Evolutionary conservation across 139 green algal genomes (phyloP).

Genomic region (Tetradesmus lagerheimii): DNA sequence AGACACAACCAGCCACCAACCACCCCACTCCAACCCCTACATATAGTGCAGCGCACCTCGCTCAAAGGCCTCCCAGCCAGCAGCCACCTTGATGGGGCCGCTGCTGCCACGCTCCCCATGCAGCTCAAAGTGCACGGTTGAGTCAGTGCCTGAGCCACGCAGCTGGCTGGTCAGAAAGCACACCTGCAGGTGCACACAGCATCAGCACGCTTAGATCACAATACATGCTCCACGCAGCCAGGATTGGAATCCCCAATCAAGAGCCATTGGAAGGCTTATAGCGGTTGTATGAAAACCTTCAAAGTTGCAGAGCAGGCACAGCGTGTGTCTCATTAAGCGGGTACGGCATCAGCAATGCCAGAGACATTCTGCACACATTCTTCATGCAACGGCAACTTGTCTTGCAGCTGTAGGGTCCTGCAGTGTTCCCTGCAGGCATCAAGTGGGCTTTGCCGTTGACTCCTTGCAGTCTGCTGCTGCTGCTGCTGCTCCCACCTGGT

Average conservation of each 20-base stretch:
- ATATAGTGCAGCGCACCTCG: conserved; percentile 36
- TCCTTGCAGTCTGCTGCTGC: not conserved
- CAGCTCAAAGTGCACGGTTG: conserved; percentile 56
- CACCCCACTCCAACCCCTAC: not conserved
- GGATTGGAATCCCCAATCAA: too few species aligned
- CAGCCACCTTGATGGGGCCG: conserved; percentile 55
- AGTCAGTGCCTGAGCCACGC: conserved; percentile 61
- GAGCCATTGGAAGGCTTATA: too few species aligned
- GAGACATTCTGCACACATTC: too few species aligned
- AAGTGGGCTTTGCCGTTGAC: too few species aligned
- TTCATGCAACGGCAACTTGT: too few species aligned
- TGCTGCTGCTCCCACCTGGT: conserved; percentile 53
- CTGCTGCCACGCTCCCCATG: conserved; percentile 49
- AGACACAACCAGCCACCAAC: too few species aligned
- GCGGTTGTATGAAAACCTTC: too few species aligned
- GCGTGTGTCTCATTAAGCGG: too few species aligned
- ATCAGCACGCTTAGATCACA: not conserved
- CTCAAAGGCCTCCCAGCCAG: conserved; percentile 55
- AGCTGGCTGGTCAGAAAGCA: conserved; percentile 66
- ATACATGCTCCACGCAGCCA: too few species aligned
- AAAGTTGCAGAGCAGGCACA: too few species aligned
- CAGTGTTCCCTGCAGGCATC: too few species aligned
- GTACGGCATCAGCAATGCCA: too few species aligned
- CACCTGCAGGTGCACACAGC: conserved; percentile 41
- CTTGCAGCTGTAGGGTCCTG: not conserved